Conservation (phyloP, 129 eudicot genomes). For the Gnaphalium uliginosum region DNA sequence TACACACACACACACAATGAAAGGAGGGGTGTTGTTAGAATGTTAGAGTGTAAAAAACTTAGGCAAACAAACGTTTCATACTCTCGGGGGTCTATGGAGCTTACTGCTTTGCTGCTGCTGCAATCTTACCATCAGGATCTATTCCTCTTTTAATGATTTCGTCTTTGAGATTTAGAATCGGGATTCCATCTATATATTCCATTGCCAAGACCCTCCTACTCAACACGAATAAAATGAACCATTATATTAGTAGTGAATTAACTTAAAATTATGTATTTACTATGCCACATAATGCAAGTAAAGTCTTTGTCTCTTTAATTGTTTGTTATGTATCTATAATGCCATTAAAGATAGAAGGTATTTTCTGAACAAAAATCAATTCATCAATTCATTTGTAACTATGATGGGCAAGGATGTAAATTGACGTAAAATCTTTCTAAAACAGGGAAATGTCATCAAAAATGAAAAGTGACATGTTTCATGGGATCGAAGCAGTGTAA, state of each 20-base stretch:
- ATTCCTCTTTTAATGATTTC: slow-evolving; percentile 90
- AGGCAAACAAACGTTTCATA: slow-evolving; percentile 32
- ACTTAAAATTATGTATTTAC: neutral
- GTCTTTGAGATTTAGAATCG: slow-evolving; percentile 85
- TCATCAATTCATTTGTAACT: neutral
- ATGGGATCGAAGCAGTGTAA: too few species aligned
- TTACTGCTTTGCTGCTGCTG: slow-evolving; percentile 94
- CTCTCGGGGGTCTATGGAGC: slow-evolving; percentile 54
- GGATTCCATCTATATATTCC: slow-evolving; percentile 92
- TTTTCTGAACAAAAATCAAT: neutral
- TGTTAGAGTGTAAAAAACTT: neutral
- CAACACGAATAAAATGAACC: neutral
- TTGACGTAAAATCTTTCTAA: too few species aligned
- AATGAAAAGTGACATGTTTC: too few species aligned
- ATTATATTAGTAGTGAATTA: neutral
- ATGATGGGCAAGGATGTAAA: too few species aligned
- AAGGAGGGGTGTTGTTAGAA: neutral
- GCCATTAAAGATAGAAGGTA: too few species aligned
- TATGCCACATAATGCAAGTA: neutral
- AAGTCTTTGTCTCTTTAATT: neutral
- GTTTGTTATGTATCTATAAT: too few species aligned
- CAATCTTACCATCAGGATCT: slow-evolving; percentile 78
- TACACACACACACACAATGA: too few species aligned
- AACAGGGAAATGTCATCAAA: too few species aligned
- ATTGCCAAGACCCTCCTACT: slow-evolving; percentile 88